A percentile compares a stretch with the other conserved stretches of the same genome.
phyloP scores from a whole-genome alignment of 2,329 filamentous ascomycete species.

The Hypoxylon sp. region DNA sequence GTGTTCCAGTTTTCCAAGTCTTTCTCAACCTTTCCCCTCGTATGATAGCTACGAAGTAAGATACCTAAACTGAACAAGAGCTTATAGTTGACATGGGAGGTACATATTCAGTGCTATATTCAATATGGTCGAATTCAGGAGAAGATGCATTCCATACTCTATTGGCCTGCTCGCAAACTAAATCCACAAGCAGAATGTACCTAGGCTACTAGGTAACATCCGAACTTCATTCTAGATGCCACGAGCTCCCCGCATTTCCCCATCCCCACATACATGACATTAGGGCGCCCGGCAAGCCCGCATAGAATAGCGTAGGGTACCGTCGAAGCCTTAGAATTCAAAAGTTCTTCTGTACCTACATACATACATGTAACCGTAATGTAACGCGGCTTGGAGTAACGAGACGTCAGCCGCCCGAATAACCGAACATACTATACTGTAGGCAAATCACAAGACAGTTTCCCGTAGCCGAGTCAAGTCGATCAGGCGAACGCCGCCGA shows the following conservation, averaged over 20 bases:
- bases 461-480: slow-evolving; percentile 57
- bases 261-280: slow-evolving; percentile 25
- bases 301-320: slow-evolving; percentile 4
- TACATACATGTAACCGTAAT: not conserved
- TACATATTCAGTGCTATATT: not conserved
- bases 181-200: slow-evolving; percentile 14
- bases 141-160: not conserved
- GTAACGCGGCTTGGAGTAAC: slow-evolving; percentile 20
- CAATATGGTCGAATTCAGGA: not conserved
- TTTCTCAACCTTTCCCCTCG: not conserved
- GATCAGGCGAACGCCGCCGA: not conserved
- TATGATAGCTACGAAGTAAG: not conserved
- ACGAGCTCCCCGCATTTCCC: slow-evolving; percentile 40
- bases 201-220: slow-evolving; percentile 4
- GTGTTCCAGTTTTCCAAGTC: not conserved
- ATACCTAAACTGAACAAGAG: not conserved
- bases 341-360: slow-evolving; percentile 3
- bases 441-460: slow-evolving; percentile 55
- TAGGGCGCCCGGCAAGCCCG: slow-evolving; percentile 21
- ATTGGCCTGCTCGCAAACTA: slow-evolving; percentile 11
- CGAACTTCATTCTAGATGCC: slow-evolving; percentile 6
- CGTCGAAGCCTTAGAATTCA: slow-evolving; percentile 1
- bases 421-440: slow-evolving; percentile 25
- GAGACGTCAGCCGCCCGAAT: slow-evolving; percentile 26
- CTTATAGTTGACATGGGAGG: not conserved